Conservation (phyloP, 345 rosid species). For the Trapa incisa region DNA sequence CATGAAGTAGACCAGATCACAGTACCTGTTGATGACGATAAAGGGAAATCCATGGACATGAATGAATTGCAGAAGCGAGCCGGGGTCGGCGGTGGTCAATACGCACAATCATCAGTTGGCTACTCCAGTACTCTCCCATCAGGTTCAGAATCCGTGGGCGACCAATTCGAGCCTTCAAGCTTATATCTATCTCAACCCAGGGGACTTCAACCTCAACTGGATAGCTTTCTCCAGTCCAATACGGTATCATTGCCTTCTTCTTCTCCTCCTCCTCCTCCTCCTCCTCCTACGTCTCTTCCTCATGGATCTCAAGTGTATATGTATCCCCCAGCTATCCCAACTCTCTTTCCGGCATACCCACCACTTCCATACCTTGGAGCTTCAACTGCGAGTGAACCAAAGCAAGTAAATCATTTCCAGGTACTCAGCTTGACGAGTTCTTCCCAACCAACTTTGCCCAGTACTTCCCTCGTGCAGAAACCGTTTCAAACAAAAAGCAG, state of each 20-base stretch:
- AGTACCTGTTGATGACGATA: slow-evolving; percentile 22
- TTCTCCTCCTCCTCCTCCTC: too few relatives aligned
- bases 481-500: slow-evolving; percentile 32
- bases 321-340: slow-evolving; percentile 47
- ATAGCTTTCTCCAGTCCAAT: slow-evolving; percentile 16
- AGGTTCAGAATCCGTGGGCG: slow-evolving; percentile 11
- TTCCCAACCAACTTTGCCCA: slow-evolving; percentile 22
- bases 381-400: slow-evolving; percentile 18
- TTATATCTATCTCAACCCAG: slow-evolving; percentile 61
- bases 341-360: slow-evolving; percentile 46
- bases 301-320: slow-evolving; percentile 40
- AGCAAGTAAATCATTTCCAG: slow-evolving; percentile 30
- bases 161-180: slow-evolving; percentile 53
- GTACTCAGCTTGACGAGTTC: slow-evolving; percentile 31
- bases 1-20: slow-evolving; percentile 14
- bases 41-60: slow-evolving; percentile 54
- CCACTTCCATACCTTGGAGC: slow-evolving; percentile 32
- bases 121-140: slow-evolving; percentile 17
- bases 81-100: slow-evolving; percentile 22
- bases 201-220: slow-evolving; percentile 39
- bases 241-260: not conserved
- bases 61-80: slow-evolving; percentile 22
- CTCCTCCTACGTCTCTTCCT: slow-evolving; percentile 13
- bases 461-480: slow-evolving; percentile 18
- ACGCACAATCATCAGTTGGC: slow-evolving; percentile 25